These are phyloP conservation scores for Coemansia sp. DNA, from an alignment of 192 early-diverging fungal genomes.

Conservation along the genomic window DNA sequence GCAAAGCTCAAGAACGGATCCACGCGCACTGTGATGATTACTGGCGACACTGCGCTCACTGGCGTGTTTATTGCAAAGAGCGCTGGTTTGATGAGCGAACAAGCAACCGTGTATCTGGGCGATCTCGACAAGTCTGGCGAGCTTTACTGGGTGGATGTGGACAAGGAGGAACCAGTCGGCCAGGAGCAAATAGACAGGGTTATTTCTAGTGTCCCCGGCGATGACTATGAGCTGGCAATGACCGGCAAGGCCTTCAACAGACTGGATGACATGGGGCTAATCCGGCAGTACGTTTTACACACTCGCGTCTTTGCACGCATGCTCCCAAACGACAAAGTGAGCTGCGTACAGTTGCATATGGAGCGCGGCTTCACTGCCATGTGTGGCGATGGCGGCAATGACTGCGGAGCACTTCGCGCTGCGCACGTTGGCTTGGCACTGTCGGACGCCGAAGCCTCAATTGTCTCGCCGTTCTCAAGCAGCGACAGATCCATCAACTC, in stretches of 20 bases:
- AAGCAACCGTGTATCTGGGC: constrained; percentile 48
- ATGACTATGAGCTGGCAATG: constrained; percentile 67
- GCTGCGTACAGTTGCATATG: constrained; percentile 75
- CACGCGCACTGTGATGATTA: constrained; percentile 78
- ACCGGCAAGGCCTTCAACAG: constrained; percentile 71
- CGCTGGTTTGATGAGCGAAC: constrained; percentile 20
- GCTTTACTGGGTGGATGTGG: constrained; percentile 64
- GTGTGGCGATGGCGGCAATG: constrained; percentile 87
- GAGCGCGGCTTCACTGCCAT: constrained; percentile 75
- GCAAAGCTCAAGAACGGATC: constrained; percentile 67
- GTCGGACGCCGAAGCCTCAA: constrained; percentile 77
- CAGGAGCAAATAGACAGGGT: constrained; percentile 17
- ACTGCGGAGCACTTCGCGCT: constrained; percentile 79
- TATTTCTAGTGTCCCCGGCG: constrained; percentile 20
- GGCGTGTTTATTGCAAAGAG: constrained; percentile 68
- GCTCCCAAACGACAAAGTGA: constrained; percentile 74
- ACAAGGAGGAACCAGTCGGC: constrained; percentile 47
- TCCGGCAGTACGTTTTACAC: constrained; percentile 61
- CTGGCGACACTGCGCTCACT: constrained; percentile 77
- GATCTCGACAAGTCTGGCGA: constrained; percentile 53
- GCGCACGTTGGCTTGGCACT: constrained; percentile 80
- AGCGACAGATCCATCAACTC: constrained; percentile 61
- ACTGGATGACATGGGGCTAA: constrained; percentile 50
- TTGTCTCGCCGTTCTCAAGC: constrained; percentile 79
- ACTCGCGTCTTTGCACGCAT: constrained; percentile 82